These are phyloP conservation scores for Chlorociboria aeruginascens DNA, from an alignment of 495 filamentous ascomycete genomes.

Conservation along the genomic window DNA sequence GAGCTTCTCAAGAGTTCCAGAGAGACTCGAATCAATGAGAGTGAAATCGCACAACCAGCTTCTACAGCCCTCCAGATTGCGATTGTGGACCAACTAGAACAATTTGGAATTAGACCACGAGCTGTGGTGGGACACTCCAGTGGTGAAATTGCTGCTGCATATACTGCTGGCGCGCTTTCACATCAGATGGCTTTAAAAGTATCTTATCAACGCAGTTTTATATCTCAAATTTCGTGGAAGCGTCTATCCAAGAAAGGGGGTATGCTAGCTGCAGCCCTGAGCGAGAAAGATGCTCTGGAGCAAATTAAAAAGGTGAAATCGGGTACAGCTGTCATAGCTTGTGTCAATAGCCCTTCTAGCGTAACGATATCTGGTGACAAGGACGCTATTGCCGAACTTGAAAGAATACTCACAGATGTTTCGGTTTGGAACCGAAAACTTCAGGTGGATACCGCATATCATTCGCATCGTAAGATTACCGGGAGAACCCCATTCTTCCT, in stretches of 20 bases:
- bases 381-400: slow-evolving; percentile 32
- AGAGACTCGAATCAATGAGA: slow-evolving; percentile 12
- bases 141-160: slow-evolving; percentile 51
- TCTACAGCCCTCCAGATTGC: slow-evolving; percentile 43
- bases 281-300: slow-evolving; percentile 28
- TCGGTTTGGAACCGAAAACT: slow-evolving; percentile 40
- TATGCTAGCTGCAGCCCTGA: slow-evolving; percentile 29
- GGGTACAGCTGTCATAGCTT: slow-evolving; percentile 26
- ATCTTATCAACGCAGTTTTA: slow-evolving; percentile 31
- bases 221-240: slow-evolving; percentile 9
- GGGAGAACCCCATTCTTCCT: no score
- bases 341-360: slow-evolving; percentile 46
- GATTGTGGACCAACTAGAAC: slow-evolving; percentile 39
- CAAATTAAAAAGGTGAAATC: slow-evolving; percentile 15
- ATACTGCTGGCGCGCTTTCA: slow-evolving; percentile 37
- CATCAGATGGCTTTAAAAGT: slow-evolving; percentile 40
- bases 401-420: slow-evolving; percentile 28
- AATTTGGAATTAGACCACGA: slow-evolving; percentile 41
- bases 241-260: not conserved
- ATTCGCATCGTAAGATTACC: no score
- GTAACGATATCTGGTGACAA: slow-evolving; percentile 46
- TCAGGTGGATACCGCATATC: slow-evolving; percentile 47
- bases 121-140: slow-evolving; percentile 53
- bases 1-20: not conserved
- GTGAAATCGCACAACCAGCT: slow-evolving; percentile 34